These are phyloP conservation scores for Chlorella ohadii DNA, from an alignment of 139 green algal species.

Conservation along the genomic window DNA sequence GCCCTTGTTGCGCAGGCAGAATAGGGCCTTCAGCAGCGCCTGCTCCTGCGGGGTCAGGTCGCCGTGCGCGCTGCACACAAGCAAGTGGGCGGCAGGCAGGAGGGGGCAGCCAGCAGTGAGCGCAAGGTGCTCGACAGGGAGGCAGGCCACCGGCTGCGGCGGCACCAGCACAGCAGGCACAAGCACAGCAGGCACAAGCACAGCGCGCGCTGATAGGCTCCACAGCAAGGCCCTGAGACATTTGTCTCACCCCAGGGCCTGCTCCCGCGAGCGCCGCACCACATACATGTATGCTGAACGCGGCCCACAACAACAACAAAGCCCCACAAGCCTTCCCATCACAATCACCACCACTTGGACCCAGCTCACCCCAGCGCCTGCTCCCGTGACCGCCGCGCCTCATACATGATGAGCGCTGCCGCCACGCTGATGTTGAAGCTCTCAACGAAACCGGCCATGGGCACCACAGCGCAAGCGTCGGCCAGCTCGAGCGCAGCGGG, in stretches of 20 bases:
- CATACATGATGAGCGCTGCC: slow-evolving; percentile 70
- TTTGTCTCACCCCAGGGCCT: no score
- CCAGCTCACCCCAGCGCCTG: slow-evolving; percentile 34
- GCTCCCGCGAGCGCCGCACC: no score
- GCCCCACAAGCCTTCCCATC: no score
- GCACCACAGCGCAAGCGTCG: slow-evolving; percentile 69
- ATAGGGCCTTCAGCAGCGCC: slow-evolving; percentile 55
- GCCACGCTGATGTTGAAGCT: slow-evolving; percentile 81
- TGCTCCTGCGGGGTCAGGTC: slow-evolving; percentile 49
- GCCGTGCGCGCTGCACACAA: slow-evolving; percentile 27
- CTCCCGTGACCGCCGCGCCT: slow-evolving; percentile 46
- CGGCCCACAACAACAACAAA: not conserved
- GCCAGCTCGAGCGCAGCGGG: slow-evolving; percentile 61
- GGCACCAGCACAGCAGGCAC: no score
- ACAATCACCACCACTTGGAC: no score
- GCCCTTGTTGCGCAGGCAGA: slow-evolving; percentile 57
- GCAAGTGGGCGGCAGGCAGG: no score
- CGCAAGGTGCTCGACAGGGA: no score
- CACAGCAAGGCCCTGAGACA: no score
- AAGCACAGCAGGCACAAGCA: no score
- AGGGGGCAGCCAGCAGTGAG: not conserved
- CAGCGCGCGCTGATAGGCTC: no score
- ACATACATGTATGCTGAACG: no score
- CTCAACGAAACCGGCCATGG: slow-evolving; percentile 86
- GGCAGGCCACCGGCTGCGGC: no score